Base-by-base conservation (phyloP, 2,329 filamentous ascomycete species). In the Verticillium dahliae region DNA sequence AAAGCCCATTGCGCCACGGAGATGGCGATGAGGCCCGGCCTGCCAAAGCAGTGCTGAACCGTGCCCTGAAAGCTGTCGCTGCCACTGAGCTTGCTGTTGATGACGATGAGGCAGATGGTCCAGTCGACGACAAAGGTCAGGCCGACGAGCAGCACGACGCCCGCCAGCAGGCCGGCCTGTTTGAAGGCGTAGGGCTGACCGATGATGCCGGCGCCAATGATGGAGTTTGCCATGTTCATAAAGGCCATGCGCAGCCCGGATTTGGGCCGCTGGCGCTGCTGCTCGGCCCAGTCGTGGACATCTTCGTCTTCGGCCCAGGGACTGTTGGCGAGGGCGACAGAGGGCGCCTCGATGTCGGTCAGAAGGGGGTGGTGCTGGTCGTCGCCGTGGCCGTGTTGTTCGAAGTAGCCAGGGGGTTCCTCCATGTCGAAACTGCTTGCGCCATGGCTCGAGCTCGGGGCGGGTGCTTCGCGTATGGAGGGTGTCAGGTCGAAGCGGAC, bases 191-290 rank as follows among this genome's bases (percentile, higher is more conserved):
- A 99, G 13, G 95, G 93, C 76, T 99, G 95, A 3, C 91, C 86
- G 70, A 89, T 89, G 74, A 89, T 89, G 59, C 87, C 86, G 2
- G 87, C 87, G 45, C 87, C 87, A 67, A 99, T 97, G 73, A 99
- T 99, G 69, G 91, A 96, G 79, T 99, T 99, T 65, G 95, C 94
- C 95, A 99, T 99, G 77, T 99, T 99, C 92, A 98, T 97, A 68
- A 99, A 98, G 3, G 95, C 94, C 72, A 90, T 91, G 65, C 85
- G 82, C 77, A 98, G 83, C 5, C 90, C 90, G 62, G 91, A 96
- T 77, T 94, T 94, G 56, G 94, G 92, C 61, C 93, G 83, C 50
- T 71, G 70, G 61, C 81, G 79, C 71, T 88, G 84, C 38, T 79
- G 76, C 68, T 83, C 80, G 5, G 80, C 81, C 75, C 80, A 81